Conservation (phyloP, 805 yeast species). For the Spathaspora boniae region DNA sequence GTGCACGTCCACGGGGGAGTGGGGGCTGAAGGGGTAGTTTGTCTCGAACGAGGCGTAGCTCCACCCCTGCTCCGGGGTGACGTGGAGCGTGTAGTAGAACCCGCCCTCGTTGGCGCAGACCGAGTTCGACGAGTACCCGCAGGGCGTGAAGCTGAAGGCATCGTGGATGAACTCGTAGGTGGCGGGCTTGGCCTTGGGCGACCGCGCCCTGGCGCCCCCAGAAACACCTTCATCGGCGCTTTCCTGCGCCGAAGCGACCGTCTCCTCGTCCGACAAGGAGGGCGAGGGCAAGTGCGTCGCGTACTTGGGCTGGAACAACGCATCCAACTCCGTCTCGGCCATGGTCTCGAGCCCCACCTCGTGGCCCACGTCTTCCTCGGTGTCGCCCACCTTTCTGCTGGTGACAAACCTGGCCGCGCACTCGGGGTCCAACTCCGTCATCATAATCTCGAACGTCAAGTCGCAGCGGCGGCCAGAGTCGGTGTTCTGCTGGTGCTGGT, state of each 20-base stretch:
- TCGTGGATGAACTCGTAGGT: constrained; percentile 56
- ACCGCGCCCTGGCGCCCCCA: not conserved
- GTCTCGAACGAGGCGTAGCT: constrained; percentile 96
- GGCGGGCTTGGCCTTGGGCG: constrained; percentile 1
- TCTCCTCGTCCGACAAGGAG: constrained; percentile 25
- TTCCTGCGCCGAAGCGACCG: constrained; percentile 20
- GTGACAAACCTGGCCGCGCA: constrained; percentile 59
- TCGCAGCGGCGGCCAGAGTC: constrained; percentile 28
- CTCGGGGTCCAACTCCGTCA: constrained; percentile 73
- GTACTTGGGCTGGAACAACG: constrained; percentile 37
- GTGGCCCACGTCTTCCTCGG: constrained; percentile 75
- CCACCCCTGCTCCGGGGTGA: constrained; percentile 93
- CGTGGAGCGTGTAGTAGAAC: constrained; percentile 73
- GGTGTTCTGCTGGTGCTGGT: not conserved
- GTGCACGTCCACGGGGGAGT: constrained; percentile 39
- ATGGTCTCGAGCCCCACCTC: constrained; percentile 70
- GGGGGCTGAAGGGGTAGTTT: constrained; percentile 55
- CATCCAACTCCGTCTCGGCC: constrained; percentile 56
- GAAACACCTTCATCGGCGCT: constrained; percentile 6
- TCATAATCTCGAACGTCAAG: constrained; percentile 83
- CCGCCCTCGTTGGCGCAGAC: constrained; percentile 46
- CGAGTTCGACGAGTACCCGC: constrained; percentile 92
- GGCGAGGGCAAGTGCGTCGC: constrained; percentile 33
- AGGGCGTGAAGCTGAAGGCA: constrained; percentile 88
- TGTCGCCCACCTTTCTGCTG: constrained; percentile 44